Conservation (phyloP, 345 rosid species). For the Eucalyptus marginata region DNA sequence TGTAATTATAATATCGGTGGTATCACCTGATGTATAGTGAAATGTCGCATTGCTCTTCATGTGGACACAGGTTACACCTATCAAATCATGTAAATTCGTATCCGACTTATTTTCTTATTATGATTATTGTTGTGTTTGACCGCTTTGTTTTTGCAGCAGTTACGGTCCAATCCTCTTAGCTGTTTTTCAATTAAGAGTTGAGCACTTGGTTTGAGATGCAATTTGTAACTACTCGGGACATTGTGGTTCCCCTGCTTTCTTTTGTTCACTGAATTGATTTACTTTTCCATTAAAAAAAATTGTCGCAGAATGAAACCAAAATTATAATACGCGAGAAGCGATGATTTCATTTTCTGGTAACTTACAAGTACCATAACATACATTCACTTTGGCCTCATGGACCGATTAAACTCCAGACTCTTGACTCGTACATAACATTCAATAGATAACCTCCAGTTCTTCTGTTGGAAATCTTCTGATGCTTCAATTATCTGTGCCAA, state of each 20-base stretch:
- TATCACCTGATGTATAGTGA: not conserved
- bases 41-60: not conserved
- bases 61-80: not conserved
- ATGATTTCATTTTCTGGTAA: not conserved
- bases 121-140: not conserved
- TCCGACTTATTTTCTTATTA: not conserved
- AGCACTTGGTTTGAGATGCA: too few relatives aligned
- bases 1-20: too few relatives aligned
- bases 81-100: not conserved
- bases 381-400: not conserved
- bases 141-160: not conserved
- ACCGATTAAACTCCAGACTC: not conserved
- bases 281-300: too few relatives aligned
- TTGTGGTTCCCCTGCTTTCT: not conserved
- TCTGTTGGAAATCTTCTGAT: not conserved
- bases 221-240: too few relatives aligned
- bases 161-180: too few relatives aligned
- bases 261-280: too few relatives aligned
- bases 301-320: not conserved
- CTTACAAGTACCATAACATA: not conserved
- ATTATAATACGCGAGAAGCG: not conserved
- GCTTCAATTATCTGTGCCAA: not conserved
- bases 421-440: not conserved
- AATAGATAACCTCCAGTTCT: not conserved
- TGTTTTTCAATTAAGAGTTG: too few relatives aligned